These are phyloP conservation scores for Aechmea fasciata DNA, from an alignment of 176 grass and related monocot species.

Conservation along the genomic window DNA sequence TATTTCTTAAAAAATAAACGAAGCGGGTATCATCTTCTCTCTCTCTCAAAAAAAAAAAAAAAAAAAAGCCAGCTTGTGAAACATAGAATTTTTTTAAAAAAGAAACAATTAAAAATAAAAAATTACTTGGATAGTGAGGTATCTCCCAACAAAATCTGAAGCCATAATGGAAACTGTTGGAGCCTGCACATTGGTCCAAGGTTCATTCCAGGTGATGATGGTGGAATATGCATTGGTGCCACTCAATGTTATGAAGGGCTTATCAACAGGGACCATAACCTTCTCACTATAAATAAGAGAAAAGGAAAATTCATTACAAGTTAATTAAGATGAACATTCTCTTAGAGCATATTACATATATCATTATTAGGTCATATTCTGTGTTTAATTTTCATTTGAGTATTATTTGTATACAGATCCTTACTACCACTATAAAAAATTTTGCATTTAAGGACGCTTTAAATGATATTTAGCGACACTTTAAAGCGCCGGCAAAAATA, in stretches of 20 bases:
- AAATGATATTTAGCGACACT: too few relatives aligned
- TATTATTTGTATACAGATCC: too few relatives aligned
- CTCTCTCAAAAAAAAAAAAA: too few relatives aligned
- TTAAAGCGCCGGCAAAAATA: too few relatives aligned
- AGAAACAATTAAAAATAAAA: background rate
- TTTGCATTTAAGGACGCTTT: too few relatives aligned
- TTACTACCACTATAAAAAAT: too few relatives aligned
- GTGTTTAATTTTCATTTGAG: too few relatives aligned
- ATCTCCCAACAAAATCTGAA: constrained; percentile 74
- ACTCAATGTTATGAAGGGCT: constrained; percentile 45
- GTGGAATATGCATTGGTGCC: constrained; percentile 38
- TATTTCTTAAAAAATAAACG: too few relatives aligned
- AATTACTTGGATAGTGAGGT: constrained; percentile 57
- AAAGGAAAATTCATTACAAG: background rate
- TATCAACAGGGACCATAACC: constrained; percentile 45
- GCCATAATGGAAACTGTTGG: constrained; percentile 45
- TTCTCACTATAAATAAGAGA: constrained; percentile 43
- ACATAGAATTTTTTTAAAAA: too few relatives aligned
- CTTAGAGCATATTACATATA: background rate
- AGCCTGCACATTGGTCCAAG: constrained; percentile 27
- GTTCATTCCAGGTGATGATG: constrained; percentile 62
- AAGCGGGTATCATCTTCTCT: too few relatives aligned
- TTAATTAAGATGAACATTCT: too few relatives aligned
- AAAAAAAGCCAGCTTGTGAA: too few relatives aligned
- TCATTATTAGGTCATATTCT: background rate